Base-by-base conservation (phyloP, 495 filamentous ascomycete genomes). In the Darksidea phi region DNA sequence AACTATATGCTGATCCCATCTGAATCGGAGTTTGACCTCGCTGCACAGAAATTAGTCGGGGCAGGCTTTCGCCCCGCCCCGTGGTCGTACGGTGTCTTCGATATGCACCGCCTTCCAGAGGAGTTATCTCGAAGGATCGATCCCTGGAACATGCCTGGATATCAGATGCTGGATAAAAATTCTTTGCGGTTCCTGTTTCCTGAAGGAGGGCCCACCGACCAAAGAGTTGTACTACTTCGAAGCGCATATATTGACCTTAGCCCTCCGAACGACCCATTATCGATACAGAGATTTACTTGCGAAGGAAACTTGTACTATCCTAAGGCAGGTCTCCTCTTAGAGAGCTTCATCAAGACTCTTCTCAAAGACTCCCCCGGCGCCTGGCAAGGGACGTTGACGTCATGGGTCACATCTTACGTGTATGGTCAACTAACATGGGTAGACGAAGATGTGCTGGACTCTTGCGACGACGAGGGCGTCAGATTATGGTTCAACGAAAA, bases 401-500 rank as follows among this genome's bases (percentile, higher is more conserved):
- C 8, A 6, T 53, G 26, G 49, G 11, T 15, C 34, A 53, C 34
- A 53, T 53, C 49, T 25, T 53, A 53, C 18, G 28, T 53, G 21
- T 53, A 53, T 53, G 26, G 49, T 21, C 28, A 32, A 36, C 49
- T 36, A n/a, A 53, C 34, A 25, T n/a, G n/a, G n/a, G 49, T 53
- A 32, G 49, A 53, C 28, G 49, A 53, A 21, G 34, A 21, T 4
- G 49, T 36, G 49, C 49, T 53, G 28, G 28, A 53, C 34, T 53
- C 49, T 28, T 53, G 49, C 26, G 26, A 53, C 10, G 24, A 36
- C 28, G 49, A 53, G 15, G 34, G 49, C 17, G 28, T 53, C 26
- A 53, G 49, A 17, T 53, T 36, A 53, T 53, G 49, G 49, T 53
- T 53, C 25, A 53, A 53, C 49, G 49, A 53, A 53, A 53, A 36